Percentiles rank a stretch among this genome's conserved stretches.
phyloP scores from a whole-genome alignment of 768 basidiomycete species.

The Tylopilus sp. region DNA sequence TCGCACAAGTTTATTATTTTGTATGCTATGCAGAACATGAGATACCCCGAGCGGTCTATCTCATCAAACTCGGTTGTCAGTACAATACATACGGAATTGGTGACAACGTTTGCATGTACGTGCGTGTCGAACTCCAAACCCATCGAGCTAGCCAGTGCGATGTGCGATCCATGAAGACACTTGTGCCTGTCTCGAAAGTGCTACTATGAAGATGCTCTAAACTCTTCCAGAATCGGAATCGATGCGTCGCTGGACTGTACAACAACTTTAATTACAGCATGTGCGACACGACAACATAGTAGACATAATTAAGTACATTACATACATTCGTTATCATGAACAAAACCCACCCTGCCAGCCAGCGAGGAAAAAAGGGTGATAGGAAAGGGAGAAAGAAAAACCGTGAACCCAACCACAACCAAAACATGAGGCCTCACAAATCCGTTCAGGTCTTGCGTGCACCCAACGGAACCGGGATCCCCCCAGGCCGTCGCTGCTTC shows the following conservation, averaged over 20 bases:
- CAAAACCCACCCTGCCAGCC: neutral
- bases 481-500: conserved; percentile 37
- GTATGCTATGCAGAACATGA: conserved; percentile 4
- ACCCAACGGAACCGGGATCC: conserved; percentile 36
- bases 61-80: neutral
- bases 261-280: neutral
- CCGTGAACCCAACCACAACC: neutral
- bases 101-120: too few species aligned
- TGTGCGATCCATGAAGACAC: too few species aligned
- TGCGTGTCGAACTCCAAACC: too few species aligned
- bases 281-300: neutral
- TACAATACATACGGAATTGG: too few species aligned
- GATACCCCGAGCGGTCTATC: neutral
- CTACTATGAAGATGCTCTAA: too few species aligned
- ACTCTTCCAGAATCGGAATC: too few species aligned
- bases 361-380: neutral
- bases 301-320: neutral
- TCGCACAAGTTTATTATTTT: neutral
- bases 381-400: neutral
- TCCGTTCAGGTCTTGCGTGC: conserved; percentile 23
- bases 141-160: too few species aligned
- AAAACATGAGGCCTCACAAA: neutral
- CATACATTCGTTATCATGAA: neutral
- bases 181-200: too few species aligned
- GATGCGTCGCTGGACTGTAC: too few species aligned